Evolutionary conservation across 2,329 filamentous ascomycete species (phyloP).

Genomic region (Trichoderma aggressivum): DNA sequence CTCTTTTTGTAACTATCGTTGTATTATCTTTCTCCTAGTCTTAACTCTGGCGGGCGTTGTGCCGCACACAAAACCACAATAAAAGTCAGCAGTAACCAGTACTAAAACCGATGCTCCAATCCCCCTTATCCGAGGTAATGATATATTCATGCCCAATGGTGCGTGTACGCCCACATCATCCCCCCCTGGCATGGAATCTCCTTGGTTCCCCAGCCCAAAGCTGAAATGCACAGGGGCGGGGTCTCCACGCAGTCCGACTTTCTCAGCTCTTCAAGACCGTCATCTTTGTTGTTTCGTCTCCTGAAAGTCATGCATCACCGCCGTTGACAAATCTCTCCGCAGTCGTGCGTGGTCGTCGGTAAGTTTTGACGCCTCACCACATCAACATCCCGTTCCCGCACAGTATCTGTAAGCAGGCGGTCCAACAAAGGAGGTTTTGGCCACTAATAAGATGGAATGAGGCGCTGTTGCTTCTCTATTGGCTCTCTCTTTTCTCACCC

Average conservation of each 20-base stretch:
- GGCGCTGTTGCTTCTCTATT: not conserved
- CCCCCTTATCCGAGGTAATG: not conserved
- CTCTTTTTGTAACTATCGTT: not conserved
- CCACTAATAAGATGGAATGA: not conserved
- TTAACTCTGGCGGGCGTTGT: not conserved
- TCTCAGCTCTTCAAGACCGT: not conserved
- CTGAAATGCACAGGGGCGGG: conserved; percentile 12
- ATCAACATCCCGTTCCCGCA: not conserved
- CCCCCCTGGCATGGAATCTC: not conserved
- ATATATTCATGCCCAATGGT: not conserved
- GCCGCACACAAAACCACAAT: not conserved
- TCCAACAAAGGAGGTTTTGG: not conserved
- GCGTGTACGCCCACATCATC: not conserved
- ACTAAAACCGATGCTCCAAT: not conserved
- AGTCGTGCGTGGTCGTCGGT: not conserved
- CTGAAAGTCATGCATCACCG: not conserved
- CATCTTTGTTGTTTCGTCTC: not conserved
- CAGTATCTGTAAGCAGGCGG: not conserved
- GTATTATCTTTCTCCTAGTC: not conserved
- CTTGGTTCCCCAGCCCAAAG: not conserved
- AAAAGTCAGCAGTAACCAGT: not conserved
- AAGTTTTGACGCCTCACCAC: not conserved
- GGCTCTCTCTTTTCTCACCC: not conserved
- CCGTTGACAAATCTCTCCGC: not conserved
- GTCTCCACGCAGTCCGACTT: not conserved